Percentiles rank a stretch among this genome's conserved stretches.
phyloP scores from a whole-genome alignment of 768 basidiomycete genomes.

The Dendrothele bispora region DNA sequence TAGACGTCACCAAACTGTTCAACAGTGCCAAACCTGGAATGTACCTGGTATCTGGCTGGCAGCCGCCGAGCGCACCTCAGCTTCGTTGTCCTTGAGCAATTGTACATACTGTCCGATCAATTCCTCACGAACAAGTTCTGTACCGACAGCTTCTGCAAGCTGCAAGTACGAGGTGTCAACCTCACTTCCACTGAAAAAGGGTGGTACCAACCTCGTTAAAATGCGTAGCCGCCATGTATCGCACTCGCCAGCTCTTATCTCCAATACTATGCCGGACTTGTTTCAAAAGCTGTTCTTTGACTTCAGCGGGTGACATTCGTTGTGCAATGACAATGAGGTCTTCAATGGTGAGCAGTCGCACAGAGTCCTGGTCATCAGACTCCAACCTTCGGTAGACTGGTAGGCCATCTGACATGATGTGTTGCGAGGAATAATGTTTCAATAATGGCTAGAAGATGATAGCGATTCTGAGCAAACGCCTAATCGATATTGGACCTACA shows the following conservation, averaged over 20 bases:
- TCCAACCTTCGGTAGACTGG: slow-evolving; percentile 93
- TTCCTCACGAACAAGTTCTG: slow-evolving; percentile 90
- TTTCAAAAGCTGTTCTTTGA: slow-evolving; percentile 85
- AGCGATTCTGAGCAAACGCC: no score
- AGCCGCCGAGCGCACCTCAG: slow-evolving; percentile 95
- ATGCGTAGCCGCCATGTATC: slow-evolving; percentile 98
- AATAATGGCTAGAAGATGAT: slow-evolving; percentile 62
- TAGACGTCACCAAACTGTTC: background rate
- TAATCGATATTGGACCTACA: slow-evolving; percentile 20
- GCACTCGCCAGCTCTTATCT: slow-evolving; percentile 98
- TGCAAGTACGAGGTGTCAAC: slow-evolving; percentile 24
- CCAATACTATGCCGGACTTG: slow-evolving; percentile 86
- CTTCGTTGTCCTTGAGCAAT: slow-evolving; percentile 96
- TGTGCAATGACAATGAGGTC: slow-evolving; percentile 92
- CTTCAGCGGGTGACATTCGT: slow-evolving; percentile 82
- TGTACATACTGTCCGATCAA: slow-evolving; percentile 91
- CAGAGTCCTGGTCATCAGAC: slow-evolving; percentile 96
- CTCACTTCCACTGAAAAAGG: background rate
- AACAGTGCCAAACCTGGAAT: slow-evolving; percentile 12
- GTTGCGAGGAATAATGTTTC: slow-evolving; percentile 73
- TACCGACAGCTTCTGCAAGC: slow-evolving; percentile 90
- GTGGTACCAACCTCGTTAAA: slow-evolving; percentile 79
- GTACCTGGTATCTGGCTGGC: slow-evolving; percentile 95
- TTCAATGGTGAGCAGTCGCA: slow-evolving; percentile 92
- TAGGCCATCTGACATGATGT: slow-evolving; percentile 84